Conservation (phyloP, 371 early-diverging fungal genomes). For the Mucor mucedo region DNA sequence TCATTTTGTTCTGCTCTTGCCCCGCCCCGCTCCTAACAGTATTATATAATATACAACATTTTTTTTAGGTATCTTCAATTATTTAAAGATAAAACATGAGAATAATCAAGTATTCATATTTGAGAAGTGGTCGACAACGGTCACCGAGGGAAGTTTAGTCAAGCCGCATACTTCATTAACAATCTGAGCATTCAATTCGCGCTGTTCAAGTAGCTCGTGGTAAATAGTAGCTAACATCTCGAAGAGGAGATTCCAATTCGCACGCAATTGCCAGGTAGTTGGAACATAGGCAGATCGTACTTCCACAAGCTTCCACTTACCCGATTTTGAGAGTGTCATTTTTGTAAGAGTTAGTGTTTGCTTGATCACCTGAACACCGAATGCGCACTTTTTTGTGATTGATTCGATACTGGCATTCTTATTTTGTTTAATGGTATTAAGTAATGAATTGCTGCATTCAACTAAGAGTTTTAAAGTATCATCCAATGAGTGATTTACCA, state of each 20-base stretch:
- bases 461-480: constrained; percentile 13
- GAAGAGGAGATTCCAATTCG: constrained; percentile 14
- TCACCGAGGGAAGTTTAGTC: too few relatives aligned
- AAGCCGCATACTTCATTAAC: constrained; percentile 15
- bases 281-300: constrained; percentile 9
- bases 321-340: constrained; percentile 7
- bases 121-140: too few relatives aligned
- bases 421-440: constrained; percentile 15
- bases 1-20: too few relatives aligned
- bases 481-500: constrained; percentile 13
- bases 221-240: constrained; percentile 21
- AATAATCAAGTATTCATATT: too few relatives aligned
- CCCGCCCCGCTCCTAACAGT: too few relatives aligned
- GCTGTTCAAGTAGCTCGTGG: constrained; percentile 17
- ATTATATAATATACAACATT: too few relatives aligned
- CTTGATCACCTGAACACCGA: constrained; percentile 21
- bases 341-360: constrained; percentile 11
- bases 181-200: constrained; percentile 15
- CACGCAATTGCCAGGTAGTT: constrained; percentile 19
- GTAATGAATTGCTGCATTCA: constrained; percentile 13
- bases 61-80: too few relatives aligned
- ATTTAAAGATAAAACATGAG: too few relatives aligned
- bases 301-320: constrained; percentile 16
- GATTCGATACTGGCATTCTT: constrained; percentile 14
- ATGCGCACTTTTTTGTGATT: constrained; percentile 19